Evolutionary conservation across 2,329 filamentous ascomycete genomes (phyloP), one percentile per base, ranked within the genome.

Genomic region (Colletotrichum melonis): DNA sequence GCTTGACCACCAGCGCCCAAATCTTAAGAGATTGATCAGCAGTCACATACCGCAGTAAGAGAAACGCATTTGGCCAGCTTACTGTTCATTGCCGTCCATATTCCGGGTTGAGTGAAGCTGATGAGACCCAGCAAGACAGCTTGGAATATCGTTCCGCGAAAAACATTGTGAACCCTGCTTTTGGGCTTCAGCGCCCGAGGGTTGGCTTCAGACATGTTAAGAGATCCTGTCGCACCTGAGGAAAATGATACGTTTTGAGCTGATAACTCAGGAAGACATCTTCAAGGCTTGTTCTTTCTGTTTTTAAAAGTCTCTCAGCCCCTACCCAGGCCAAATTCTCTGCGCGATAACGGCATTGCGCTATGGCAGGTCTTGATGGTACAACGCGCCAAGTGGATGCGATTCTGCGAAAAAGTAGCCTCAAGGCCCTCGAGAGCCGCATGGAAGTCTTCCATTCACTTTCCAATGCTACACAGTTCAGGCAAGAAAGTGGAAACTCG

Each of bases 81-180:
- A 57, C 69, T 72, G 19, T 72, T 72, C 69, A 72, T 72, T 2
- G 69, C 69, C 0, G 69, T 57, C 84, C 85, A 87, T 32, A 86
- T 84, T 1, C 84, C 85, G 0, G 84, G 84, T 46, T 85, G 84
- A 0, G 83, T 84, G 75, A 87, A 86, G 22, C 81, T 82, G 32
- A 82, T 82, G 49, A 83, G 75, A n/a, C 85, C 85, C 9, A 86
- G 81, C 24, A 86, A 71, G 32, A 86, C 82, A 52, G 84, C 84
- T 66, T 86, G 84, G 77, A 84, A 86, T 3, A 86, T 77, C 4
- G 85, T 85, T 42, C 84, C 84, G 16, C 85, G 83, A 75, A 85
- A 87, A 35, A 67, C 35, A 38, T 72, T 28, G 49, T 63, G 69
- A 22, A n/a, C 38, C 19, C 49, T 67, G 63, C 57, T 35, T 32